Evolutionary conservation across 371 early-diverging fungal species (phyloP), one percentile per base, ranked within the genome.

Genomic region (Mycotypha africana): DNA sequence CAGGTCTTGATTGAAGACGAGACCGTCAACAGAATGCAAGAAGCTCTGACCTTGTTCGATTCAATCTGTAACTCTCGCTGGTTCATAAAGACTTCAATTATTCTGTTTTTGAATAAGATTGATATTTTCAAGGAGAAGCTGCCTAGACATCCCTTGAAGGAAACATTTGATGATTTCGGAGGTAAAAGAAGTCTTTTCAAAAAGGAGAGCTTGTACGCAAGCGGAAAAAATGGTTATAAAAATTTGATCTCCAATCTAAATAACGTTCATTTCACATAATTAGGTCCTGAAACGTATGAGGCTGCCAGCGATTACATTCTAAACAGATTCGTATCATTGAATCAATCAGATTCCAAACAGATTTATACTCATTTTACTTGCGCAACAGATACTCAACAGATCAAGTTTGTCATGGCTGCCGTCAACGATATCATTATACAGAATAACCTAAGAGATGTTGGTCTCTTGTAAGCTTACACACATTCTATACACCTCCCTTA

Each of bases 1-100:
- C 95, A 95, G 64, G 87, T 88, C 25, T 71, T 96, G 38, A 80
- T 89, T 21, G 97, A 96, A 67, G 97, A 96, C 64, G 91, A 88
- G 53, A 81, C 84, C n/a, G 85, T 89, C 70, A 95, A 96, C 69
- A 90, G 97, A 39, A 93, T 97, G 91, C 83, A 88, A 51, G 89
- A 85, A 49, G 74, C 82, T 5, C 49, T 82, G 25, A 76, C 82
- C 2, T 65, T 85, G 7, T 85, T 85, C 56, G 82, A 84, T 47
- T 85, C 86, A n/a, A 83, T 89, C 56, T 83, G 83, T 64, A 89
- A 89, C 55, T 74, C 74, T 17, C 66, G 84, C 43, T 88, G 88
- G 87, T 87, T 90, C 56, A 66, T 76, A 37, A 78, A 84, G 48
- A 88, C 88, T 9, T 83, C 84, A 8, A 84, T 86, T 36, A 88